Base-by-base conservation (phyloP, 148 eudicot genomes). In the Polygonum aviculare region DNA sequence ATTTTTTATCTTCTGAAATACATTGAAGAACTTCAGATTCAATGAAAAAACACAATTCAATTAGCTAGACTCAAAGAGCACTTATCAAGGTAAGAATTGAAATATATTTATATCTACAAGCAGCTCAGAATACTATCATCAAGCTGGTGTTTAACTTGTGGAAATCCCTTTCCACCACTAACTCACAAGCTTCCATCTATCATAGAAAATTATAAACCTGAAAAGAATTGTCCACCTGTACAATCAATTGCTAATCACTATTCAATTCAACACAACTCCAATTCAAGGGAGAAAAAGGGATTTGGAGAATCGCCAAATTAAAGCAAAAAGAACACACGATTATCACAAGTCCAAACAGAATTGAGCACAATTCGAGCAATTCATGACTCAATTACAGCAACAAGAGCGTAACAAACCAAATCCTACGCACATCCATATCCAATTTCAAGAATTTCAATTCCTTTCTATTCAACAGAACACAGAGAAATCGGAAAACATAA, bases 1-100 rank as follows among this genome's bases (percentile, higher is more conserved):
- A 93, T 96, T 12, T 26, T 82, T 80, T 81, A 77, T 78, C 77
- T 41, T 41, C 71, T 33, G 40, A 65, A 35, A 35, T 26, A 31
- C 41, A 65, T 14, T 33, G 63, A 57, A 19, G 7, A 57, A 57
- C 35, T 21, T 57, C 12, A 9, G 63, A 57, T 57, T 44, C 47
- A 22, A 26, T 26, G 31, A 57, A 9, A 21, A 9, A 21, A 12
- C 31, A 21, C 33, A 55, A 33, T 57, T 2, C 11, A 5, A 55
- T 4, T 2, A 19, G 19, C 26, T 55, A 55, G 22, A 55, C 5
- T 19, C 31, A 26, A 1, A 26, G 31, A 26, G 31, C 31, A 26
- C 31, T 26, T 57, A 8, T 21, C 12, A 57, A 21, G 22, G 12
- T 57, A 57, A 8, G 63, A 57, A 57, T 57, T 21, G 12, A 57